Evolutionary conservation across 108 stramenopile genomes (phyloP), one percentile per base, ranked within the genome.

Genomic region (Pseudonitzschia pungens): DNA sequence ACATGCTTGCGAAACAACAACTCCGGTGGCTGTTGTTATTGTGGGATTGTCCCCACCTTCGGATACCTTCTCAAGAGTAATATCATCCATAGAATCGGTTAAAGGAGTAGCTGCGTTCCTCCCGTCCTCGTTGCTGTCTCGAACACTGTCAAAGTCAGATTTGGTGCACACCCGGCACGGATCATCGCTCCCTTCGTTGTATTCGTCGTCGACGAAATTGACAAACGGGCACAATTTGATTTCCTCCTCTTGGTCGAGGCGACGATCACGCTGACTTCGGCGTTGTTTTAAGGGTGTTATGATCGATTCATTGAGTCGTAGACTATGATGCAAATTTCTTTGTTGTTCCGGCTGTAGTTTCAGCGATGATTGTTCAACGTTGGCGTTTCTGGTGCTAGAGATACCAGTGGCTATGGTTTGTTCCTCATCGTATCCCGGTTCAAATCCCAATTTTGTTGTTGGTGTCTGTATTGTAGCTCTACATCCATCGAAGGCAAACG

Each of bases 161-260:
- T 21, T 26, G 12, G 54, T 55, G 26, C 54, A 55, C 4, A 55
- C 54, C 54, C 7, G 2, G 26, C 54, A 55, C 2, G 54, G 54
- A 24, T 55, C 54, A 24, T 55, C 54, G 26, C 54, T 24, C 45
- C 9, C 50, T 51, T 16, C 22, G 54, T 55, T 55, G 54, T 55
- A 26, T 55, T 55, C 54, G 54, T 55, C 54, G 4, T 55, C n/a
- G 54, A 2, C 12, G 26, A 55, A 55, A 55, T 55, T 55, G 24
- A 55, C 21, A 26, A 55, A 55, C 24, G 54, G 54, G 54, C 54
- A 55, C 54, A 21, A 10, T 26, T 11, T 1, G n/a, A 55, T 55
- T 20, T 55, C 54, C 4, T 55, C 22, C 10, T 24, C 54, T 55
- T 55, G 21, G 24, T 55, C 22, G 22, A 24, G 54, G 10, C 22